Evolutionary conservation across 495 filamentous ascomycete genomes (phyloP).

Genomic region (Penicillium waksmanii): DNA sequence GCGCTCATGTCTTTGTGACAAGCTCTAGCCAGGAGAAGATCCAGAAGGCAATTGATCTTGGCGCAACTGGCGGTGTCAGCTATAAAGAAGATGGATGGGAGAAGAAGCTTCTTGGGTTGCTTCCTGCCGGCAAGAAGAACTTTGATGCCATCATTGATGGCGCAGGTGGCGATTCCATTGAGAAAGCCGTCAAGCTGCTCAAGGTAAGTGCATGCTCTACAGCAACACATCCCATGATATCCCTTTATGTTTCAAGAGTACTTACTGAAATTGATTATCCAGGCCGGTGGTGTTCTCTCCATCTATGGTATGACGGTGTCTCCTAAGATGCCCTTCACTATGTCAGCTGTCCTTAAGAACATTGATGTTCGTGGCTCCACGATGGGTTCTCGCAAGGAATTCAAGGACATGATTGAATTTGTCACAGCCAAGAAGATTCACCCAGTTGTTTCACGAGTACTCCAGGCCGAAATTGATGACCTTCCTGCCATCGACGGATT

Average conservation of each 20-base stretch:
- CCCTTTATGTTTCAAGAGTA: no score
- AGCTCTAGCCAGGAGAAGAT: conserved; percentile 68
- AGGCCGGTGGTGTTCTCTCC: conserved; percentile 67
- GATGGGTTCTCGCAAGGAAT: conserved; percentile 78
- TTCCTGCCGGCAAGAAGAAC: conserved; percentile 59
- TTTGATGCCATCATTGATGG: conserved; percentile 78
- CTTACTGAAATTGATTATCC: background rate
- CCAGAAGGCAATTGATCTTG: conserved; percentile 61
- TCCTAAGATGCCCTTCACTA: conserved; percentile 72
- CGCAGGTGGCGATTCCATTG: conserved; percentile 73
- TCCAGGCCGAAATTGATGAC: conserved; percentile 64
- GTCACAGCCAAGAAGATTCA: conserved; percentile 63
- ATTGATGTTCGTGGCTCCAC: conserved; percentile 72
- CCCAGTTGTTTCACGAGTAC: conserved; percentile 65
- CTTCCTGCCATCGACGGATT: conserved; percentile 65
- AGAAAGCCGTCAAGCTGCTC: conserved; percentile 57
- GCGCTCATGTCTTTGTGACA: conserved; percentile 71
- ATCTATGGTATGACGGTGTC: conserved; percentile 79
- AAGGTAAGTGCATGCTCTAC: conserved; percentile 44
- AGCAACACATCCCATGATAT: background rate
- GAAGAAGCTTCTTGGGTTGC: conserved; percentile 57
- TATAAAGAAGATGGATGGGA: conserved; percentile 73
- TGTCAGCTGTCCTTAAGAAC: conserved; percentile 74
- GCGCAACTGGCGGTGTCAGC: conserved; percentile 68
- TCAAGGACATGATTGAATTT: conserved; percentile 76